These are phyloP conservation scores for Solanum chmielewskii DNA, from an alignment of 257 asterid species.

Conservation along the genomic window DNA sequence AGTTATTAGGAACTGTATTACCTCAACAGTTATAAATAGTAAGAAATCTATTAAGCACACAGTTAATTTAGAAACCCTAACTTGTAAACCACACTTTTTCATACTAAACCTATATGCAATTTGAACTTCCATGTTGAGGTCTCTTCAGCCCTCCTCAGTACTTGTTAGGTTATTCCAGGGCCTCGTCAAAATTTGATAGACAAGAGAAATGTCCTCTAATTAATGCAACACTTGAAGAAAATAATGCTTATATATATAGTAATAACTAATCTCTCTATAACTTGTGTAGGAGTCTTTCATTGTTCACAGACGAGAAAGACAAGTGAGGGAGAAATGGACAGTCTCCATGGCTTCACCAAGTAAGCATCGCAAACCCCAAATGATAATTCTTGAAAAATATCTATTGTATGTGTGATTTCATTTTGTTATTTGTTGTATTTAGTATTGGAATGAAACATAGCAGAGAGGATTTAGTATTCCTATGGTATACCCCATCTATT, in stretches of 20 bases:
- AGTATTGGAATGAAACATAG: background rate
- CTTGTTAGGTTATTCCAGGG: background rate
- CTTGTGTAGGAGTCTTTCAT: background rate
- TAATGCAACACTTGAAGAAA: background rate
- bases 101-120: background rate
- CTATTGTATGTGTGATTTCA: background rate
- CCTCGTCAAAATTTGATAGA: background rate
- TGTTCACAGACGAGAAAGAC: background rate
- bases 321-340: background rate
- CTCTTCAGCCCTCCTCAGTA: background rate
- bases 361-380: background rate
- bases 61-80: background rate
- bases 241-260: background rate
- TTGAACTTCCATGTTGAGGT: background rate
- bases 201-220: background rate
- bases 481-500: background rate
- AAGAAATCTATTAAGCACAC: no score
- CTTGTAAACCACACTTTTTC: conserved; percentile 10
- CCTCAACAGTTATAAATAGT: no score
- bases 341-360: background rate
- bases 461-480: background rate
- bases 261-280: no score
- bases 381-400: background rate
- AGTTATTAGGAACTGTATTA: no score
- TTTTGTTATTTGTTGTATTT: background rate